Evolutionary conservation across 148 eudicot species (phyloP), one percentile per base, ranked within the genome.

Genomic region (Cornus kousa): DNA sequence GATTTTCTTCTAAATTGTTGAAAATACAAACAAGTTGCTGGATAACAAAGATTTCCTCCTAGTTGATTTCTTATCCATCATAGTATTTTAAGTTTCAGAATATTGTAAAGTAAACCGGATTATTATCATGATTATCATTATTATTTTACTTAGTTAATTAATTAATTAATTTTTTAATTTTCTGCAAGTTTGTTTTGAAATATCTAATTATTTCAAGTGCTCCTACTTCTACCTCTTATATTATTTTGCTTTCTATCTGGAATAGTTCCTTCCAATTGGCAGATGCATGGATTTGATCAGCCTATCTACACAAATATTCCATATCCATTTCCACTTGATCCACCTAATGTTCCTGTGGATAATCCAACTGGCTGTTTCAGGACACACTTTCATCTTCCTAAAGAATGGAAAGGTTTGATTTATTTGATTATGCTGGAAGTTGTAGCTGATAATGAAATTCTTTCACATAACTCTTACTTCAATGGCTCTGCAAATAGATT

Each of bases 341-440:
- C 97, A 71, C 99, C 99, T 39, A 80, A 85, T 70, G 92, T 93
- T 82, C 97, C 99, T n/a, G 93, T 82, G 31, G 97, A 93, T 81
- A 95, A 95, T 86, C 94, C 92, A 50, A 93, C 93, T 31, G 99
- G 99, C 78, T 95, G 97, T 88, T 93, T 90, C 93, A 93, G 99
- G 82, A 93, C 90, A 48, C 86, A 78, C 77, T 95, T 95, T 77
- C 80, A 85, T 65, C 82, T 95, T 76, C 90, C 99, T 72, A 79
- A 86, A 79, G 95, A 90, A 82, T 95, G 99, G 99, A 83, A 91
- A 82, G 99, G 99, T 95, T 85, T 68, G 83, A 9, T 82, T 71
- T 73, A 31, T 74, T 80, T 67, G 46, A 40, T 62, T 68, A 33
- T 70, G 66, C 40, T 62, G 24, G 2, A 33, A 23, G n/a, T 37